Conservation (phyloP, 768 basidiomycete genomes). For the Tylopilus sp. region DNA sequence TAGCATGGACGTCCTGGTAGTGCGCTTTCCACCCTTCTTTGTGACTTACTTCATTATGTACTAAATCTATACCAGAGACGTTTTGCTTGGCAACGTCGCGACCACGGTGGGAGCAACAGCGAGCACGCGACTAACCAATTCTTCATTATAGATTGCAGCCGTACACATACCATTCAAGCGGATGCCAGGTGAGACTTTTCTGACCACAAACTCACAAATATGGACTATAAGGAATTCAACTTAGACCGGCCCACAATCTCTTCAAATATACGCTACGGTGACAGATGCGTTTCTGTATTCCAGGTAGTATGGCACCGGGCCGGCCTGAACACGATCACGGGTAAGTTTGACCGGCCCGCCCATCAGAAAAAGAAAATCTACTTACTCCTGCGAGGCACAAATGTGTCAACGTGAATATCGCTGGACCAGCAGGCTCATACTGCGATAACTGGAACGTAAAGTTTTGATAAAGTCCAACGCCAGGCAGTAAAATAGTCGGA, state of each 20-base stretch:
- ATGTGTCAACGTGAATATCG: conserved; percentile 17
- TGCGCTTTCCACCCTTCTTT: no score
- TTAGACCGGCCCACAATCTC: not conserved
- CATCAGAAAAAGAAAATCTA: not conserved
- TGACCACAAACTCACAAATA: no score
- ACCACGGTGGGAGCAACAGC: no score
- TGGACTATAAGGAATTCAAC: not conserved
- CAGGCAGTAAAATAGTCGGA: not conserved
- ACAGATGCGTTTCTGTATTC: conserved; percentile 21
- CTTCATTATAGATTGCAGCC: no score
- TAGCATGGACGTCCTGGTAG: no score
- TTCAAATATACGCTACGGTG: conserved; percentile 6
- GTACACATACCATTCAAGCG: no score
- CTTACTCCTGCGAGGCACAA: conserved; percentile 16
- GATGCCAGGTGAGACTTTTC: no score
- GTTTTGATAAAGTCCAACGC: conserved; percentile 19
- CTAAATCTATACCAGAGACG: no score
- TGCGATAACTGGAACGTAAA: conserved; percentile 9
- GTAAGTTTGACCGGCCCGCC: not conserved
- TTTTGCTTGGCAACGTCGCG: no score
- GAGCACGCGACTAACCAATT: no score
- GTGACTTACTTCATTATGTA: no score
- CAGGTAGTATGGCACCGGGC: conserved; percentile 14
- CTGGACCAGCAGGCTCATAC: conserved; percentile 11
- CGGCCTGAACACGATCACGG: conserved; percentile 8